Percentiles rank a stretch among this genome's conserved stretches.
Evolutionary conservation across 2,329 filamentous ascomycete genomes (phyloP).

Genomic region (Chaetoscypha palmicola): DNA sequence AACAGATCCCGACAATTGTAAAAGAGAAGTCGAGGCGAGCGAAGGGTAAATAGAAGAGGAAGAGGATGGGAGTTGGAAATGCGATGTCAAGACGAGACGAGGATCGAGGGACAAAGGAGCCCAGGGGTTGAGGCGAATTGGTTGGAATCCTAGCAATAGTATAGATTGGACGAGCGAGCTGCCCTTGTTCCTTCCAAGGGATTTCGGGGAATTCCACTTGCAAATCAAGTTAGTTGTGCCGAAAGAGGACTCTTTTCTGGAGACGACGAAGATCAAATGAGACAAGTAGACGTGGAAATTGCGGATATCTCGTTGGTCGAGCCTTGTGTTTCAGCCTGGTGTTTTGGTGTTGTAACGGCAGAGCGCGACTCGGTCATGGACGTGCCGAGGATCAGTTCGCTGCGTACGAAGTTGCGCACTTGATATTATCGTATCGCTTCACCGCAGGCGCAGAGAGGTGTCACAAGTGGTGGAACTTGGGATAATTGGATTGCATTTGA

Average conservation of each 20-base stretch:
- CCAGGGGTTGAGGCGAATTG: slow-evolving; percentile 2
- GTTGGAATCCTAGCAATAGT: slow-evolving; percentile 4
- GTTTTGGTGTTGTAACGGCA: too few species aligned
- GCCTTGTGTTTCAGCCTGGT: not conserved
- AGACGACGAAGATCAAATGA: not conserved
- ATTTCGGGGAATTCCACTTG: not conserved
- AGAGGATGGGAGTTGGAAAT: slow-evolving; percentile 8
- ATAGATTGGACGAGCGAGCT: slow-evolving; percentile 14
- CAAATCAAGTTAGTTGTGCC: not conserved
- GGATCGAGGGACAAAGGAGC: slow-evolving; percentile 5
- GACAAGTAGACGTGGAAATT: too few species aligned
- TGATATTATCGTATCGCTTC: too few species aligned
- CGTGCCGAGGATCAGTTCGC: too few species aligned
- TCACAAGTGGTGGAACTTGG: too few species aligned
- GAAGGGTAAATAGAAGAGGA: slow-evolving; percentile 3
- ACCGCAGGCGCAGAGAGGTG: too few species aligned
- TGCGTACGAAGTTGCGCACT: too few species aligned
- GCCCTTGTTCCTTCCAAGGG: not conserved
- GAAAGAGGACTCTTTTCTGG: not conserved
- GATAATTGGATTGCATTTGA: too few species aligned
- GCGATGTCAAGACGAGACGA: slow-evolving; percentile 21
- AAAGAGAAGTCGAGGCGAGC: slow-evolving; percentile 6
- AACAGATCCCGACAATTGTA: slow-evolving; percentile 2
- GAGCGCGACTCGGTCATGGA: not conserved
- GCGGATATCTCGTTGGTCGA: too few species aligned